phyloP scores from a whole-genome alignment of 31 red algal species.

The Odonthalia washingtoniensis region DNA sequence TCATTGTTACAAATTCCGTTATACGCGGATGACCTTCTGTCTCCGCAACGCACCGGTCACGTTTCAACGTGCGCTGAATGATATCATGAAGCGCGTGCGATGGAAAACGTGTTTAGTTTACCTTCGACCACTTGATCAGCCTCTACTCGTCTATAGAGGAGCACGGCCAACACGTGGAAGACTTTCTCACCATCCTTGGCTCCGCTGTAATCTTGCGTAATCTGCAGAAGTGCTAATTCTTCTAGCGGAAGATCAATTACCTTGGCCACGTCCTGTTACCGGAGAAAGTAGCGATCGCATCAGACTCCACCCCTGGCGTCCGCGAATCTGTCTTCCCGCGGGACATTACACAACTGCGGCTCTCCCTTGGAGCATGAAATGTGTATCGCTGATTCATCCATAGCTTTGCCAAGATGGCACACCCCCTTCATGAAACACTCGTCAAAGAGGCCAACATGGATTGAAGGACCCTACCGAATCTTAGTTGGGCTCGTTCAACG shows the following conservation, averaged over 20 bases:
- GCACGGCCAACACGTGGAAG: neutral
- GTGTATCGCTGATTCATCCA: too few relatives aligned
- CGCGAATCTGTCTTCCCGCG: neutral
- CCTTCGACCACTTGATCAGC: constrained; percentile 13
- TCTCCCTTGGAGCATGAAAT: too few relatives aligned
- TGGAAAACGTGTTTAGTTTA: constrained; percentile 49
- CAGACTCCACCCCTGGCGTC: neutral
- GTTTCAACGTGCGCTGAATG: constrained; percentile 51
- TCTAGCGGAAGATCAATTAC: constrained; percentile 15
- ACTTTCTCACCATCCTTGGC: neutral
- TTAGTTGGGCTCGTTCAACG: too few relatives aligned
- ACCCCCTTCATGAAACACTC: too few relatives aligned
- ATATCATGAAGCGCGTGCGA: constrained; percentile 41
- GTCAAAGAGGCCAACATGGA: too few relatives aligned
- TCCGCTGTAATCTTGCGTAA: neutral
- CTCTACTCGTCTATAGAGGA: constrained; percentile 14
- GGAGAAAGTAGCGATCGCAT: too few relatives aligned
- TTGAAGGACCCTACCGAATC: too few relatives aligned
- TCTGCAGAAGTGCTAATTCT: constrained; percentile 2
- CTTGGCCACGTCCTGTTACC: too few relatives aligned
- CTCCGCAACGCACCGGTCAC: constrained; percentile 40
- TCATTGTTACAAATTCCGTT: constrained; percentile 28
- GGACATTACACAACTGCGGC: neutral
- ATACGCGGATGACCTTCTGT: constrained; percentile 53
- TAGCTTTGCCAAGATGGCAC: too few relatives aligned